Conservation (phyloP, 352 stramenopile genomes). For the Phytopythium kandeliae region DNA sequence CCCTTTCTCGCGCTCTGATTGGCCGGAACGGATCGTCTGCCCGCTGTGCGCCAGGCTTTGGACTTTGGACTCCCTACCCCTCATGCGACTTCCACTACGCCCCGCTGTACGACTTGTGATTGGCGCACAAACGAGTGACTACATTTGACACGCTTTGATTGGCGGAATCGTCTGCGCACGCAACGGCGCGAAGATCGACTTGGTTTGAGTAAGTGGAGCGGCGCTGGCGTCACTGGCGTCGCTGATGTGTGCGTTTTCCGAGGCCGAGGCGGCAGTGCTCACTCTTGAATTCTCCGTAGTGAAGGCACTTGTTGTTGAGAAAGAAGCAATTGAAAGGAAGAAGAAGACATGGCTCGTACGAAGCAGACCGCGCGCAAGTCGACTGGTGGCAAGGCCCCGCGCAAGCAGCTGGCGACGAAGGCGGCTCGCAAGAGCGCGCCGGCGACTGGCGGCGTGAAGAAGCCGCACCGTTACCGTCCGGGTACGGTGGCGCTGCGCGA, state of each 20-base stretch:
- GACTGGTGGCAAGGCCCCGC: constrained; percentile 91
- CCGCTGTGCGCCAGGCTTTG: too few relatives aligned
- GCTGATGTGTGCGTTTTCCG: too few relatives aligned
- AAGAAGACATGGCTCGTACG: constrained; percentile 88
- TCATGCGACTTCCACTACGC: constrained; percentile 7
- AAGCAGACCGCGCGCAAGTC: constrained; percentile 97
- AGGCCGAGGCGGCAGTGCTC: too few relatives aligned
- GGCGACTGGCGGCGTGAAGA: constrained; percentile 91
- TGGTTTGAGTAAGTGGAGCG: neutral
- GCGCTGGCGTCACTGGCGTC: neutral
- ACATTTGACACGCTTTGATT: constrained; percentile 11
- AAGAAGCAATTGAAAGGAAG: neutral
- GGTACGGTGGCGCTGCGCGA: constrained; percentile 92
- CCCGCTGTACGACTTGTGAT: constrained; percentile 14
- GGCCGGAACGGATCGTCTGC: neutral
- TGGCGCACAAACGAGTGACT: constrained; percentile 13
- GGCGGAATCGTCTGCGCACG: constrained; percentile 22
- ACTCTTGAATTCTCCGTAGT: constrained; percentile 7
- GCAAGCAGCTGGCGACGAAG: constrained; percentile 93
- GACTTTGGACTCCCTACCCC: constrained; percentile 13
- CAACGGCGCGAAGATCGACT: neutral
- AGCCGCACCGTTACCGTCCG: constrained; percentile 82
- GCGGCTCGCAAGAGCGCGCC: constrained; percentile 90
- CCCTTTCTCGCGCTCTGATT: neutral
- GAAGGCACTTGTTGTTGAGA: neutral